Percentiles rank a stretch among this genome's conserved stretches.
These are phyloP conservation scores for Crepidotus variabilis DNA, from an alignment of 768 basidiomycete species.

Conservation along the genomic window DNA sequence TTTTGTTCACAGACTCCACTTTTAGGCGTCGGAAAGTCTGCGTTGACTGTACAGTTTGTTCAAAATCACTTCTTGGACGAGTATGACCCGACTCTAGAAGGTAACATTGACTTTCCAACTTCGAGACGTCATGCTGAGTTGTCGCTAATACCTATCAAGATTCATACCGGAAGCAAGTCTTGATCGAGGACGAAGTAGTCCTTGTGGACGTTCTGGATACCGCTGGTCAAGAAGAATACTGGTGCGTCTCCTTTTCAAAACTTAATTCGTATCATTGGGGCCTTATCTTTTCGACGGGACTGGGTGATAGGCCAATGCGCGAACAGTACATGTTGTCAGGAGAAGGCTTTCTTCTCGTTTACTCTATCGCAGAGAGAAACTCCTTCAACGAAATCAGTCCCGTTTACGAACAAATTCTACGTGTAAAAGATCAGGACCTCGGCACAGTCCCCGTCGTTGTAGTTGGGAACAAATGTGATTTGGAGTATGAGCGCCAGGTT, in stretches of 20 bases:
- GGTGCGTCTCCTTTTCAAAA: constrained; percentile 43
- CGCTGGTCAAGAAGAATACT: constrained; percentile 98
- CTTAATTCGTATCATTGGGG: background rate
- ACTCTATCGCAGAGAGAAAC: constrained; percentile 95
- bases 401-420: constrained; percentile 93
- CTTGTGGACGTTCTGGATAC: constrained; percentile 95
- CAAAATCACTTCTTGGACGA: constrained; percentile 92
- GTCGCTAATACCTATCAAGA: constrained; percentile 40
- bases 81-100: constrained; percentile 94
- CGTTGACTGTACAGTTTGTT: constrained; percentile 96
- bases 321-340: constrained; percentile 99
- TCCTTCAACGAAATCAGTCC: constrained; percentile 96
- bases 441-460: constrained; percentile 81
- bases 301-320: constrained; percentile 76
- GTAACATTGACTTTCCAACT: constrained; percentile 29
- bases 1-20: background rate
- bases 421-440: constrained; percentile 93
- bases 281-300: background rate
- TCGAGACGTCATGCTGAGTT: background rate
- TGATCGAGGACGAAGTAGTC: constrained; percentile 95
- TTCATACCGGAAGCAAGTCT: constrained; percentile 94
- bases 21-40: constrained; percentile 64
- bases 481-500: constrained; percentile 94
- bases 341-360: constrained; percentile 96
- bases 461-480: constrained; percentile 94